Conservation (phyloP, 805 yeast species). For the Suhomyces canberraensis region DNA sequence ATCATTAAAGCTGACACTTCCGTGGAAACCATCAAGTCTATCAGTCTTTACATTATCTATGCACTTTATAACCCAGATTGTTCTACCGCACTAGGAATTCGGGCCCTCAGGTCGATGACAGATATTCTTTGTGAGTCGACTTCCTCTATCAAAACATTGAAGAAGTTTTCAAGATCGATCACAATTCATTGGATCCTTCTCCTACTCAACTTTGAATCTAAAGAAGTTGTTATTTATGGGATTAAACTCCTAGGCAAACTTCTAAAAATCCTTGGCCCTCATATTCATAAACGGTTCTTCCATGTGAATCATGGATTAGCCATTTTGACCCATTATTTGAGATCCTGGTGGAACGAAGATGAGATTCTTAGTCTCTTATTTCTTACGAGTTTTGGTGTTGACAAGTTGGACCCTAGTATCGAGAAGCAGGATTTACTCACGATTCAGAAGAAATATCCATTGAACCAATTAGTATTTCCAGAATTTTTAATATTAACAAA, state of each 20-base stretch:
- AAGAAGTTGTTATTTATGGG: conserved; percentile 37
- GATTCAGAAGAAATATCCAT: conserved; percentile 2
- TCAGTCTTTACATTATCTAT: conserved; percentile 48
- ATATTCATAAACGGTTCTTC: conserved; percentile 47
- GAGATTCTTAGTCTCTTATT: conserved; percentile 41
- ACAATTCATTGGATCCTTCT: conserved; percentile 66
- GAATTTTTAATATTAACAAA: conserved; percentile 42
- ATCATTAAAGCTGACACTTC: conserved; percentile 42
- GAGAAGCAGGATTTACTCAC: background rate
- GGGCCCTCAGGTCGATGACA: conserved; percentile 28
- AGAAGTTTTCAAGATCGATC: conserved; percentile 48
- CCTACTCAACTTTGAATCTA: conserved; percentile 38
- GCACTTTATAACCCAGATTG: conserved; percentile 44
- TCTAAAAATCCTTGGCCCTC: conserved; percentile 44
- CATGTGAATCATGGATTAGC: conserved; percentile 48
- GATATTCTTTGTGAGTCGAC: conserved; percentile 41
- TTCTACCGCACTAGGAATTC: conserved; percentile 34
- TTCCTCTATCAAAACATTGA: conserved; percentile 36
- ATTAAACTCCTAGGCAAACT: conserved; percentile 49
- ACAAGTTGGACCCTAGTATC: conserved; percentile 7
- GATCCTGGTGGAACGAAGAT: conserved; percentile 48
- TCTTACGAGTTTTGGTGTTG: conserved; percentile 46
- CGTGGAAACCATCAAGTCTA: conserved; percentile 50
- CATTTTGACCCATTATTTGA: conserved; percentile 43
- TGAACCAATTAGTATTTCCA: conserved; percentile 35